Conservation (phyloP, 2,329 filamentous ascomycete genomes). For the Pyricularia sp. region DNA sequence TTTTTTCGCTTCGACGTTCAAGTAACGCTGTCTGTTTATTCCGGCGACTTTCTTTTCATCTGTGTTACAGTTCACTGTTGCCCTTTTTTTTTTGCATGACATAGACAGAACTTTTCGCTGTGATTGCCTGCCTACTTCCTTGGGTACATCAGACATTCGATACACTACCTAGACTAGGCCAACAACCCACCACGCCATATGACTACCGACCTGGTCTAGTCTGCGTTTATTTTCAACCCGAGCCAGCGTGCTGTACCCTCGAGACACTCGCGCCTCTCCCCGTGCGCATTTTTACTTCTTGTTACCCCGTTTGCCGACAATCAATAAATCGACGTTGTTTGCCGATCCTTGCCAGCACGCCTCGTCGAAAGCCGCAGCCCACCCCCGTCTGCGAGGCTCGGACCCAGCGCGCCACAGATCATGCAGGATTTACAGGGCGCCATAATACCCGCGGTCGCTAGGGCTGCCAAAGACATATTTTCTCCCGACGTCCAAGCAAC, state of each 20-base stretch:
- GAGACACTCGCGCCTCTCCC: background rate
- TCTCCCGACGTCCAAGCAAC: background rate
- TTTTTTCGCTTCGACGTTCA: background rate
- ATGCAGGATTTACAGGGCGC: background rate
- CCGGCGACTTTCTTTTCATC: background rate
- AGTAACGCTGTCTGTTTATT: background rate
- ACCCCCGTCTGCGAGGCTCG: background rate
- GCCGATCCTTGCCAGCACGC: background rate
- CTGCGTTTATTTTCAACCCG: background rate
- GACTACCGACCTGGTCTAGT: background rate
- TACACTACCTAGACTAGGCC: background rate
- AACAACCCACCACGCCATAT: background rate
- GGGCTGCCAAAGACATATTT: conserved; percentile 5
- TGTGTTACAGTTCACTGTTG: background rate
- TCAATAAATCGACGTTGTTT: background rate
- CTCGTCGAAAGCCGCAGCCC: background rate
- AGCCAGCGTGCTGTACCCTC: background rate
- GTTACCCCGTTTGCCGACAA: background rate
- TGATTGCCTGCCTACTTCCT: background rate
- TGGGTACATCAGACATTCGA: background rate
- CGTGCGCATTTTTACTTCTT: background rate
- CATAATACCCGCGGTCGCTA: conserved; percentile 4
- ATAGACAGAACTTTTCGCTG: background rate
- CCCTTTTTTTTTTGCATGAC: background rate
- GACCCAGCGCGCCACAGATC: background rate